Conservation (phyloP, 352 stramenopile species). For the Detonula confervacea region DNA sequence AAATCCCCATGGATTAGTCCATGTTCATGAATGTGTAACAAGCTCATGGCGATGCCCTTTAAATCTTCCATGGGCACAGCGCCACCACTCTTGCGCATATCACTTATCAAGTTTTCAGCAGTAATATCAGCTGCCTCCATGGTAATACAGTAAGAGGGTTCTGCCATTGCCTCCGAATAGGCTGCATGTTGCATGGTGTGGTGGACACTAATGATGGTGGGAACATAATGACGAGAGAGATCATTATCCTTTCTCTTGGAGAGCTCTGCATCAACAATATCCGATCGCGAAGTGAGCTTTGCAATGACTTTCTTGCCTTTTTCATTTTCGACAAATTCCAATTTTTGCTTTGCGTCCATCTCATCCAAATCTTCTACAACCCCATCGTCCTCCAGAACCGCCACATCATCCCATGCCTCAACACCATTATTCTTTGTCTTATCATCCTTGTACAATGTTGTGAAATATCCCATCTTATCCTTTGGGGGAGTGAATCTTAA, state of each 20-base stretch:
- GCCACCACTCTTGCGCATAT: conserved; percentile 68
- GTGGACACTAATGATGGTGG: conserved; percentile 85
- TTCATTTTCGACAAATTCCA: conserved; percentile 66
- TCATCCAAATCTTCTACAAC: conserved; percentile 21
- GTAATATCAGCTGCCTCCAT: conserved; percentile 86
- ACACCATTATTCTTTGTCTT: conserved; percentile 73
- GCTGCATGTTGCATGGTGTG: conserved; percentile 85
- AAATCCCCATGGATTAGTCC: conserved; percentile 86
- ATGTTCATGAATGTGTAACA: conserved; percentile 84
- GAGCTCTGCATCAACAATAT: conserved; percentile 82
- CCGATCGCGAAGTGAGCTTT: conserved; percentile 81
- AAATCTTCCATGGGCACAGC: conserved; percentile 71
- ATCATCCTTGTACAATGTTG: conserved; percentile 76
- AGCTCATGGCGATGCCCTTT: conserved; percentile 84
- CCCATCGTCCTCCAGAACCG: conserved; percentile 35
- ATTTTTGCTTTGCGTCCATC: conserved; percentile 44
- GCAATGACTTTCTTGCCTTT: conserved; percentile 83
- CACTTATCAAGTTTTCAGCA: conserved; percentile 84
- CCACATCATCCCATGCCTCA: conserved; percentile 77
- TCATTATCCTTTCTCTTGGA: conserved; percentile 82
- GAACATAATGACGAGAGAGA: conserved; percentile 83
- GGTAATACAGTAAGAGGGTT: conserved; percentile 85
- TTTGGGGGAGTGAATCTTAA: conserved; percentile 74
- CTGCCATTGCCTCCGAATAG: conserved; percentile 86
- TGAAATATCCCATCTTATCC: conserved; percentile 70